Percentiles rank a stretch among this genome's conserved stretches.
Conservation (phyloP, 345 rosid genomes). For the Lepidium didymum region DNA sequence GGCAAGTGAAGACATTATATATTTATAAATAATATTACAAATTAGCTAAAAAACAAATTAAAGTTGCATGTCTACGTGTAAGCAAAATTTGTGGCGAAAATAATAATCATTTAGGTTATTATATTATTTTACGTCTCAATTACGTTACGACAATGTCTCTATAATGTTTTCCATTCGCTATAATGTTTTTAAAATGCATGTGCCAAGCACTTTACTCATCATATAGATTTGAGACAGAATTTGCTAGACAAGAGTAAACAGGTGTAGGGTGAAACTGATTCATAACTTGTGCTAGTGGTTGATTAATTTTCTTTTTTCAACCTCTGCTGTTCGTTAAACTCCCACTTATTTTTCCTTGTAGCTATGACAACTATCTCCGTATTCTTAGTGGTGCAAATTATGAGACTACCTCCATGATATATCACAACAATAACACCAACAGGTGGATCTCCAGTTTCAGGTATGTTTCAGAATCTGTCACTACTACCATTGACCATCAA, state of each 20-base stretch:
- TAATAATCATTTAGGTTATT: not conserved
- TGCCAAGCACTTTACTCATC: not conserved
- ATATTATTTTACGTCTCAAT: conserved; percentile 9
- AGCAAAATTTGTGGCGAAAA: not conserved
- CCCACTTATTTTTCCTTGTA: conserved; percentile 20
- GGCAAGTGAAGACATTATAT: not conserved
- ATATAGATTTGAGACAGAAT: not conserved
- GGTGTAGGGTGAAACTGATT: not conserved
- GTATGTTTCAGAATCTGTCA: conserved; percentile 29
- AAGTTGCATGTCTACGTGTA: conserved; percentile 18
- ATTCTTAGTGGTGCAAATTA: conserved; percentile 47
- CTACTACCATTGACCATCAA: not conserved
- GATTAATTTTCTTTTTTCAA: not conserved
- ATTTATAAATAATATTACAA: not conserved
- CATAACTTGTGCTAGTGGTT: not conserved
- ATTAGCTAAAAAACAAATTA: not conserved
- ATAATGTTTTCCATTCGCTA: not conserved
- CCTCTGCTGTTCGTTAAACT: not conserved
- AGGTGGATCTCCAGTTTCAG: conserved; percentile 70
- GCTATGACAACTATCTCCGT: conserved; percentile 55
- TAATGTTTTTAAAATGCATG: not conserved
- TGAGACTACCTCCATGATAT: conserved; percentile 37
- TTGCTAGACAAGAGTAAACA: not conserved
- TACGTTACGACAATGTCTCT: conserved; percentile 14
- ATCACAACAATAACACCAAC: conserved; percentile 56